Percentiles rank a stretch among this genome's conserved stretches.
Evolutionary conservation across 768 basidiomycete species (phyloP).

Genomic region (Filobasidium floriforme): DNA sequence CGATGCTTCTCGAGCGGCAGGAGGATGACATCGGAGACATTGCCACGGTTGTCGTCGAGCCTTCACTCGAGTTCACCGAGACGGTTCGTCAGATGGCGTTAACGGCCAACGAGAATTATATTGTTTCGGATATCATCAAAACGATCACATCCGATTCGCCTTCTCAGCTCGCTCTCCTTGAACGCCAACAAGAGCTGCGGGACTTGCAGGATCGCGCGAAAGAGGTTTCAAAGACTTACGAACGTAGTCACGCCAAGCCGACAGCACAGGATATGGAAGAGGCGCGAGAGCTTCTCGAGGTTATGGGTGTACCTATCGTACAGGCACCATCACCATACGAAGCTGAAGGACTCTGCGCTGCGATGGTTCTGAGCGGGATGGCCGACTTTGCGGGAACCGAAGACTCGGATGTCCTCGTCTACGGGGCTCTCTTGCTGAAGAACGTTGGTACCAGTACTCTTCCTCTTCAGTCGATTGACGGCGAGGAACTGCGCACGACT

Average conservation of each 20-base stretch:
- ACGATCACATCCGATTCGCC: not conserved
- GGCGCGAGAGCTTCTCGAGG: constrained; percentile 59
- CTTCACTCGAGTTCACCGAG: constrained; percentile 27
- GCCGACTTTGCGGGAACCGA: constrained; percentile 88
- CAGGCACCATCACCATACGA: constrained; percentile 64
- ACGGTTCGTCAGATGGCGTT: constrained; percentile 31
- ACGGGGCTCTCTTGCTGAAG: constrained; percentile 63
- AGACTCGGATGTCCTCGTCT: constrained; percentile 50
- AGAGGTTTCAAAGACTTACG: constrained; percentile 28
- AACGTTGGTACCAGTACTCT: constrained; percentile 59
- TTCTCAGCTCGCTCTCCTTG: not conserved
- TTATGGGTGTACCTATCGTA: constrained; percentile 77
- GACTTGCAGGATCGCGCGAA: constrained; percentile 16
- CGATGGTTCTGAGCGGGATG: constrained; percentile 62
- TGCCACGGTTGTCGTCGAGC: constrained; percentile 7
- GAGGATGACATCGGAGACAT: constrained; percentile 21
- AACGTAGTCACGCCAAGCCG: constrained; percentile 48
- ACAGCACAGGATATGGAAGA: constrained; percentile 62
- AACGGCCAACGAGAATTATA: constrained; percentile 22
- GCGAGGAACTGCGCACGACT: constrained; percentile 55
- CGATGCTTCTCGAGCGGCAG: not conserved
- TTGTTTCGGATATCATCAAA: constrained; percentile 7
- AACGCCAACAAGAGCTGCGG: not conserved
- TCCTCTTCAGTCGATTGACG: constrained; percentile 61
- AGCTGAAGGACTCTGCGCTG: constrained; percentile 76